Evolutionary conservation across 305 asterid species (phyloP).

Genomic region (Rubia peregrina): DNA sequence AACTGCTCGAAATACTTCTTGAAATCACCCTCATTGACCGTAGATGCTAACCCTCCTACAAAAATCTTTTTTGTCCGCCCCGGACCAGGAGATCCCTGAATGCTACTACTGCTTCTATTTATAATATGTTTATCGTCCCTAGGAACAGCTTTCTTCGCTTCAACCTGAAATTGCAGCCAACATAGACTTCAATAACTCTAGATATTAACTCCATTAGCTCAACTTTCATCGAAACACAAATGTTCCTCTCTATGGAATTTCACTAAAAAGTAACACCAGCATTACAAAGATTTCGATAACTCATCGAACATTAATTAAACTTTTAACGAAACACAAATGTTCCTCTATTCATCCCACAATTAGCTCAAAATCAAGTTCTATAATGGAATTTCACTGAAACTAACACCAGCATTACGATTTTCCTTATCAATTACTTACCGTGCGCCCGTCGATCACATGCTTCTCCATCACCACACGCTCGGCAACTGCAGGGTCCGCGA

Average conservation of each 20-base stretch:
- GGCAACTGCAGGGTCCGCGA: slow-evolving; percentile 73
- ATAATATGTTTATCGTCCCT: slow-evolving; percentile 50
- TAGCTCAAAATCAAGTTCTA: neutral
- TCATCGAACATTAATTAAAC: neutral
- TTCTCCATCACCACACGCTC: slow-evolving; percentile 68
- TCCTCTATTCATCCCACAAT: neutral
- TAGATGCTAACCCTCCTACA: slow-evolving; percentile 82
- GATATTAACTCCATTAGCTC: neutral
- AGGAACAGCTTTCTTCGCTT: slow-evolving; percentile 82
- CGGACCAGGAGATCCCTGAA: slow-evolving; percentile 69
- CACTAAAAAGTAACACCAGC: too few relatives aligned
- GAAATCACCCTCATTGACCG: slow-evolving; percentile 70
- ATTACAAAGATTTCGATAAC: slow-evolving; percentile 8
- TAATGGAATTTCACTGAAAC: neutral
- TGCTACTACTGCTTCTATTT: slow-evolving; percentile 34
- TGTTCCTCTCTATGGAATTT: too few relatives aligned
- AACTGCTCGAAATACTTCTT: slow-evolving; percentile 74
- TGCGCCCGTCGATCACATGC: slow-evolving; percentile 75
- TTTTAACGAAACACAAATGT: neutral
- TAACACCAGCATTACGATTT: neutral
- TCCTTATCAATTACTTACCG: slow-evolving; percentile 45
- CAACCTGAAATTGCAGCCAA: slow-evolving; percentile 49
- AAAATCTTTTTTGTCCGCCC: slow-evolving; percentile 67
- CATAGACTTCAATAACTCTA: slow-evolving; percentile 5
- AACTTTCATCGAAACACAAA: neutral